Evolutionary conservation across 257 asterid species (phyloP), one percentile per base, ranked within the genome.

Genomic region (Cinchona pubescens): DNA sequence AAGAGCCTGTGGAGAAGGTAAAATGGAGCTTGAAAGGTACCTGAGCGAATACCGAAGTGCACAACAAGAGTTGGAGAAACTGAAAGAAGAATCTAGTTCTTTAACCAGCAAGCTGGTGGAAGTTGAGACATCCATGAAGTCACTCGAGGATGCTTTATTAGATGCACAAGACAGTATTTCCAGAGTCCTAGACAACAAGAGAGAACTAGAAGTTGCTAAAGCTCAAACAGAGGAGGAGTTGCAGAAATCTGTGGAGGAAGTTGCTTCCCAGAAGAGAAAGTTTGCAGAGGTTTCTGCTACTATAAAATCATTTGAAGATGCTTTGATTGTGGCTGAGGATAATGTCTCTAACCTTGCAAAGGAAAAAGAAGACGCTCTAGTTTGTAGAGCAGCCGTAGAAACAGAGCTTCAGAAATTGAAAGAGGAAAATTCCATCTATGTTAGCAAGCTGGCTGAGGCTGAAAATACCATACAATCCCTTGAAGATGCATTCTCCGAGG

Each of bases 1-100:
- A 85, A 46, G 94, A 87, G 63, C 97, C 96, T 34, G 75, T 79
- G 27, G 92, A 92, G 61, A 95, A 95, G 88, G 84, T 95, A 30
- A 84, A 82, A 82, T 95, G 96, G n/a, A n/a, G 95, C 65, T 95
- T 70, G 79, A 84, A 46, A 80, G 78, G 71, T 81, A 79, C 84
- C 73, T 92, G 72, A 76, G 76, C 64, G 96, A 88, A 84, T 78
- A 71, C 75, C 88, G 82, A 83, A 81, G 73, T 77, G 82, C 80
- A 76, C 89, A 87, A 69, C 87, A 82, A 80, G 96, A 91, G 85
- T 83, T 90, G 87, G 82, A 76, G 78, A 71, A 76, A 81, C 87
- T 80, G 66, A 88, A 83, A 74, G 88, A 86, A 71, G 96, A 86
- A 88, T 77, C 79, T 67, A 82, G 75, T 78, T 81, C 78, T 32